phyloP scores from a whole-genome alignment of 805 yeast species.

The Candida railenensis region DNA sequence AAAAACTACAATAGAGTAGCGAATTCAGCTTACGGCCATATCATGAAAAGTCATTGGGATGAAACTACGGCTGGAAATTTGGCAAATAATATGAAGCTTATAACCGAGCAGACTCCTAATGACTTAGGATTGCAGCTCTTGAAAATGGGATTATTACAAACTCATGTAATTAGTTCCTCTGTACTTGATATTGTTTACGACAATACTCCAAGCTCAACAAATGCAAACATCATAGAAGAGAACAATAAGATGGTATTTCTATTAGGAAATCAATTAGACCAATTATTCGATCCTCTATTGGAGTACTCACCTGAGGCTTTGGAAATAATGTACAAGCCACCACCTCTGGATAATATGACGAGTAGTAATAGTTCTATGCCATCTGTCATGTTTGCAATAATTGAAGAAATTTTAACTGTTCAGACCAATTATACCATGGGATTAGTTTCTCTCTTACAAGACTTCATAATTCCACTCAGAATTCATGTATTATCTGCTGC shows the following conservation, averaged over 20 bases:
- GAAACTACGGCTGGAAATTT: conserved; percentile 82
- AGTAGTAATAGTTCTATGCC: conserved; percentile 14
- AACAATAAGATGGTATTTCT: conserved; percentile 76
- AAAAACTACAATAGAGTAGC: conserved; percentile 63
- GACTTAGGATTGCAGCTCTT: conserved; percentile 58
- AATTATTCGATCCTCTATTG: conserved; percentile 81
- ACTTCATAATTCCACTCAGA: conserved; percentile 76
- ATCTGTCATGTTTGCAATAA: conserved; percentile 47
- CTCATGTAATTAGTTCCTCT: conserved; percentile 48
- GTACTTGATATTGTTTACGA: conserved; percentile 74
- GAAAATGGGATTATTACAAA: conserved; percentile 57
- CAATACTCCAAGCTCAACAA: conserved; percentile 35
- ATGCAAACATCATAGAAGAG: conserved; percentile 48
- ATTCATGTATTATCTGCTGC: conserved; percentile 60
- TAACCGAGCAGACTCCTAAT: conserved; percentile 51
- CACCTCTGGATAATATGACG: conserved; percentile 6
- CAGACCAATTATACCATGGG: conserved; percentile 75
- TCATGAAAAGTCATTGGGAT: conserved; percentile 55
- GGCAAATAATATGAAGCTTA: conserved; percentile 62
- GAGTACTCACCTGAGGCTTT: conserved; percentile 93
- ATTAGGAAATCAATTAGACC: conserved; percentile 84
- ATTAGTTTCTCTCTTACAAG: conserved; percentile 73
- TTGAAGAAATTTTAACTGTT: conserved; percentile 64
- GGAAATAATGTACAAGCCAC: conserved; percentile 61
- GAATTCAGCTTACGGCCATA: conserved; percentile 25